These are phyloP conservation scores for Alopecurus myosuroides DNA, from an alignment of 176 grass and related monocot species.

Conservation along the genomic window DNA sequence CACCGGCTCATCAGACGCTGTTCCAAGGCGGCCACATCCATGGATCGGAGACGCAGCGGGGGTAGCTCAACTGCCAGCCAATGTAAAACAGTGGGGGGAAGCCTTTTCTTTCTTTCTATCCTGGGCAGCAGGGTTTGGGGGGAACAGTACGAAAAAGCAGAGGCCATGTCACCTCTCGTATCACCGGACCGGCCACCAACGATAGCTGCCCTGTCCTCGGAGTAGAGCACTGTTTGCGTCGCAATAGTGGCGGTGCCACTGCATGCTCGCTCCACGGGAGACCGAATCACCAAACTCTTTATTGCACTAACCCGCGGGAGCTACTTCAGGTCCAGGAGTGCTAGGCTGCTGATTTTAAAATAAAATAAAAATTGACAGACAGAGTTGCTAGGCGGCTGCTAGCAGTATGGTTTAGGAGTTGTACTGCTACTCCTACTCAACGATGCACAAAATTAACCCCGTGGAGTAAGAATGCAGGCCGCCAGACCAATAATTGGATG, in stretches of 20 bases:
- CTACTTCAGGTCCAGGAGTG: too few species aligned
- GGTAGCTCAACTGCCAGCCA: too few species aligned
- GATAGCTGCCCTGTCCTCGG: not conserved
- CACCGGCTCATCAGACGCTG: too few species aligned
- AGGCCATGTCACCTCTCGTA: not conserved
- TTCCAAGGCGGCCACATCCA: too few species aligned
- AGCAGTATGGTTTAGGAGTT: not conserved
- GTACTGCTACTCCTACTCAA: too few species aligned
- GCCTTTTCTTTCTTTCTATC: too few species aligned
- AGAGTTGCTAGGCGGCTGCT: too few species aligned
- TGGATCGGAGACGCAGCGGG: too few species aligned
- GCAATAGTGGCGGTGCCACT: not conserved
- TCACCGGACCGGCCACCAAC: not conserved
- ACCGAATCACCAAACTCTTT: not conserved
- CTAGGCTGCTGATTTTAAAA: too few species aligned
- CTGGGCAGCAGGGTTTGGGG: not conserved
- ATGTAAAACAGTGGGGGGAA: too few species aligned
- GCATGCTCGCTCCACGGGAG: constrained; percentile 17
- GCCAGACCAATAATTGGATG: not conserved
- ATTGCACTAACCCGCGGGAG: not conserved
- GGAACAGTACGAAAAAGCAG: not conserved
- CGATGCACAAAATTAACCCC: too few species aligned
- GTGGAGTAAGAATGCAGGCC: not conserved
- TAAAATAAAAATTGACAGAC: too few species aligned
- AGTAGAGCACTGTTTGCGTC: not conserved